Evolutionary conservation across 2,329 filamentous ascomycete species (phyloP).

Genomic region (Aspergillus jensenii): DNA sequence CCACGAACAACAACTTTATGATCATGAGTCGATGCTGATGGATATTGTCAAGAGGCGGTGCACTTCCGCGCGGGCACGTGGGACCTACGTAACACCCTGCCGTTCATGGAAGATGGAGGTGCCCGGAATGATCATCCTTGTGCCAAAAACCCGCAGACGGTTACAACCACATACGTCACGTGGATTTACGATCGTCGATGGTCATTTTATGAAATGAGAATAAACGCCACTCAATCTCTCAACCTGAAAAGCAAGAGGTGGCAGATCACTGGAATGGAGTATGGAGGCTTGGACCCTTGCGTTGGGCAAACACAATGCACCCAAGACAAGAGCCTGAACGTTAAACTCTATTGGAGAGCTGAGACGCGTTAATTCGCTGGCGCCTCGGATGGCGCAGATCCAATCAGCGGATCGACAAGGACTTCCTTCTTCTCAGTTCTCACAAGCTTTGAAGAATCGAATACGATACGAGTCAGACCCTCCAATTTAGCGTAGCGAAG

Average conservation of each 20-base stretch:
- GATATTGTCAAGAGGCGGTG: background rate
- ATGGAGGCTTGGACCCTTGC: constrained; percentile 8
- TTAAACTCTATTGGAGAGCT: constrained; percentile 3
- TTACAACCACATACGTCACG: constrained; percentile 16
- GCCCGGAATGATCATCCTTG: background rate
- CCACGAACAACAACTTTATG: background rate
- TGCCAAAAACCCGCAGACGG: background rate
- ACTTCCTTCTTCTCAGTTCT: background rate
- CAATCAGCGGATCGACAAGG: background rate
- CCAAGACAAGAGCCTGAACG: background rate
- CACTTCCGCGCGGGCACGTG: background rate
- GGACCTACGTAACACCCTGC: background rate
- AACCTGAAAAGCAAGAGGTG: background rate
- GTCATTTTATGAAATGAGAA: constrained; percentile 7
- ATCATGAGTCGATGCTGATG: background rate
- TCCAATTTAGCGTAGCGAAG: background rate
- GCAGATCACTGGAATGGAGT: background rate
- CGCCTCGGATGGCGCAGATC: constrained; percentile 4
- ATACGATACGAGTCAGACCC: background rate
- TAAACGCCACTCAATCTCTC: background rate
- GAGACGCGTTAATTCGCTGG: background rate
- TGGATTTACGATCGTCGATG: constrained; percentile 10
- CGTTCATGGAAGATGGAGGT: background rate
- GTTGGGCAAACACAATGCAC: background rate
- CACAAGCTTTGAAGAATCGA: background rate